These are phyloP conservation scores for Tulasnella sp. DNA, from an alignment of 768 basidiomycete species.

Conservation along the genomic window DNA sequence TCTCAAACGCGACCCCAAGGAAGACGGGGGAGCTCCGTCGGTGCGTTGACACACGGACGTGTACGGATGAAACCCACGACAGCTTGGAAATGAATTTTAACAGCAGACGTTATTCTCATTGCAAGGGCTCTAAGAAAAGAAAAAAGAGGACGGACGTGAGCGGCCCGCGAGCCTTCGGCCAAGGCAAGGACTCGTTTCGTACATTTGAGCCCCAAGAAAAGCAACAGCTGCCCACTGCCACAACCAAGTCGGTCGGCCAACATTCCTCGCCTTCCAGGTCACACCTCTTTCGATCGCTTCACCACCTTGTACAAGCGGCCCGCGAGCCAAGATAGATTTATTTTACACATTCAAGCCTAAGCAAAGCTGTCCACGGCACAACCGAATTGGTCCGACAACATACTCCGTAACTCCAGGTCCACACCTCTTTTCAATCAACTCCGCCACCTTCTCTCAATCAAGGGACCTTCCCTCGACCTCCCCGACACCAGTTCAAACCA, in stretches of 20 bases:
- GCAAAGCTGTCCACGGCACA: too few relatives aligned
- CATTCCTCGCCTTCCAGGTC: background rate
- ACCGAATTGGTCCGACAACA: too few relatives aligned
- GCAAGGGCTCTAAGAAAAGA: background rate
- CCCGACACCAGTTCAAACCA: conserved; percentile 37
- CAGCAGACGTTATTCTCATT: background rate
- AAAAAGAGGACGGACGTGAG: background rate
- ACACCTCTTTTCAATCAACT: too few relatives aligned
- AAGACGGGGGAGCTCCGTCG: too few relatives aligned
- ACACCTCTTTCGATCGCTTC: background rate
- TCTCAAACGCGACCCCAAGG: too few relatives aligned
- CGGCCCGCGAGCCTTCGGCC: background rate
- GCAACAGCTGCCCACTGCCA: background rate
- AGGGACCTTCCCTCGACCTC: background rate
- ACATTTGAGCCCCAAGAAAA: background rate
- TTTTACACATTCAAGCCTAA: too few relatives aligned
- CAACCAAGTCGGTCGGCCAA: background rate
- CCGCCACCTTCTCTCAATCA: background rate
- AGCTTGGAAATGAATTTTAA: background rate
- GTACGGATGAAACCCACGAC: background rate
- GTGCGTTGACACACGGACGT: too few relatives aligned
- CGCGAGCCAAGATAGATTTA: too few relatives aligned
- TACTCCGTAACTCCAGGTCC: too few relatives aligned
- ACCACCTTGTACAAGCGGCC: too few relatives aligned
- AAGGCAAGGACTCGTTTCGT: background rate